Conservation (phyloP, 352 stramenopile genomes). For the Phytophthora sp. region DNA sequence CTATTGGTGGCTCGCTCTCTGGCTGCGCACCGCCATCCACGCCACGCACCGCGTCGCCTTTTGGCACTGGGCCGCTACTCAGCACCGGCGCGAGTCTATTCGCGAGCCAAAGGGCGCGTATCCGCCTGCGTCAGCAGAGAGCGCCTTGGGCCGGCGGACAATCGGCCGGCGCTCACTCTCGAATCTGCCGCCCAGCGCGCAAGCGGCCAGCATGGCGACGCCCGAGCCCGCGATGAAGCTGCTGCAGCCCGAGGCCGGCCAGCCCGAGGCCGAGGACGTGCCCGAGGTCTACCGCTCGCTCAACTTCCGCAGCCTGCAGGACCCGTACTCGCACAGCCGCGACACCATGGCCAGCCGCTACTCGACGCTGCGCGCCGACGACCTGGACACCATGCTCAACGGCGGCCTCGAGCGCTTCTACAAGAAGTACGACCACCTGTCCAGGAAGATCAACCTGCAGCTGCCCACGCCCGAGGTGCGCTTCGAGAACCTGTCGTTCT, state of each 20-base stretch:
- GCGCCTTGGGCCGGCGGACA: neutral
- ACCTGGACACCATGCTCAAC: conserved; percentile 66
- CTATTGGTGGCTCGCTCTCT: too few relatives aligned
- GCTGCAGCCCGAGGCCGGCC: conserved; percentile 28
- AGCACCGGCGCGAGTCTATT: neutral
- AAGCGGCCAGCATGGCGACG: neutral
- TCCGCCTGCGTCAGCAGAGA: neutral
- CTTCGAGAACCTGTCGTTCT: conserved; percentile 70
- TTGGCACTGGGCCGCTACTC: neutral
- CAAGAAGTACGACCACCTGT: conserved; percentile 75
- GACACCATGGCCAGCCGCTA: too few relatives aligned
- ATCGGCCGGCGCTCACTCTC: neutral
- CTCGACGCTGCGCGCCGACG: conserved; percentile 58
- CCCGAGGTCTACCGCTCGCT: conserved; percentile 68
- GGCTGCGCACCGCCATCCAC: too few relatives aligned
- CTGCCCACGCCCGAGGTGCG: too few relatives aligned
- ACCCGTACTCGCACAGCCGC: conserved; percentile 66
- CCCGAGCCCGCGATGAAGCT: conserved; percentile 9
- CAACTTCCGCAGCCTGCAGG: conserved; percentile 68
- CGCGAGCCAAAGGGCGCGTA: neutral
- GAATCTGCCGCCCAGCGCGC: neutral
- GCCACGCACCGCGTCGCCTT: neutral
- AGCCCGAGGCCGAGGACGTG: conserved; percentile 33
- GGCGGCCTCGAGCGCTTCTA: conserved; percentile 70
- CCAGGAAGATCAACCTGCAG: conserved; percentile 60